Evolutionary conservation across 495 filamentous ascomycete genomes (phyloP).

Genomic region (Jackrogersella minutella): DNA sequence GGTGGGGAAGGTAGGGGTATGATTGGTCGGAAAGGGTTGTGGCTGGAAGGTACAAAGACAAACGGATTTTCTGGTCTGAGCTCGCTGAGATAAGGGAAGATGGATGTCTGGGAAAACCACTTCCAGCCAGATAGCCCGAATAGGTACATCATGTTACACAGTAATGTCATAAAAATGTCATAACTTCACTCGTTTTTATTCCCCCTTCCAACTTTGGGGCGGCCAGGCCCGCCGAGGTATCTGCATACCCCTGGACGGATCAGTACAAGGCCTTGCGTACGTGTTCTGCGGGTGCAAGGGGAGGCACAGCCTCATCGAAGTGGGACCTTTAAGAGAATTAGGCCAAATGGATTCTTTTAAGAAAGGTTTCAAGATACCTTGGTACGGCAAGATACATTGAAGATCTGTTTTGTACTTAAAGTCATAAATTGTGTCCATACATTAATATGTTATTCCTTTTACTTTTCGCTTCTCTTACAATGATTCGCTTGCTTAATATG

Average conservation of each 20-base stretch:
- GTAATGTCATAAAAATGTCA: no score
- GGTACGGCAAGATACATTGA: constrained; percentile 12
- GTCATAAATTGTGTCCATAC: not conserved
- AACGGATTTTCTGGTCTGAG: no score
- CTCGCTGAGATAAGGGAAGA: no score
- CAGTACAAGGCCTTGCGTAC: constrained; percentile 25
- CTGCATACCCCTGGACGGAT: constrained; percentile 18
- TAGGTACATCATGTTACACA: not conserved
- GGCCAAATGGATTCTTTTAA: constrained; percentile 6
- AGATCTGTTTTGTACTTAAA: constrained; percentile 8
- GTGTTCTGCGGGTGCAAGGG: constrained; percentile 33
- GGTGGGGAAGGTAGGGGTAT: no score
- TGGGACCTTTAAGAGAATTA: constrained; percentile 23
- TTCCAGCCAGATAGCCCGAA: no score
- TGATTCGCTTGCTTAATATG: not conserved
- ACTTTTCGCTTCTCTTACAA: not conserved
- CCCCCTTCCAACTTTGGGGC: no score
- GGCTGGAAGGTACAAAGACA: no score
- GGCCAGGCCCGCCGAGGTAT: not conserved
- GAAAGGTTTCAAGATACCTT: constrained; percentile 16
- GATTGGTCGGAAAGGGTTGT: no score
- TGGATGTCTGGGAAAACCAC: no score
- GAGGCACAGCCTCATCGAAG: constrained; percentile 33
- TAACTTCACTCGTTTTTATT: no score
- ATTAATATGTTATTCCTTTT: no score